phyloP scores from a whole-genome alignment of 176 grass and related monocot species.

The Lolium perenne region DNA sequence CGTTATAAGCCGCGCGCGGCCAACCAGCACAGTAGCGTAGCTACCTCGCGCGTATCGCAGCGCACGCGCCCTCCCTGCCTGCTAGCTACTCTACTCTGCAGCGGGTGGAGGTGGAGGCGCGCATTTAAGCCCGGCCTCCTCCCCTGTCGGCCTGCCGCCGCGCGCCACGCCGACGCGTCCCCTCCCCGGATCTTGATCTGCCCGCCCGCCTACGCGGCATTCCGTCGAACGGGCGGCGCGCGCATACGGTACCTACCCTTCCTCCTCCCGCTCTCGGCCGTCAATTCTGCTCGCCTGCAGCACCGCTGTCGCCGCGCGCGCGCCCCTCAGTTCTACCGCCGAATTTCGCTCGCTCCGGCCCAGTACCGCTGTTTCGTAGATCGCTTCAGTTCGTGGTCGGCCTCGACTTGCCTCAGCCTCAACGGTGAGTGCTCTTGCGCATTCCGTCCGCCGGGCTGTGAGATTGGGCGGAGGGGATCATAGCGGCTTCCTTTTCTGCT shows the following conservation, averaged over 20 bases:
- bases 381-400: background rate
- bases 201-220: background rate
- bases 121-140: conserved; percentile 42
- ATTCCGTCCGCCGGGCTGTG: conserved; percentile 24
- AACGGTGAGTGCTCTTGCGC: too few species aligned
- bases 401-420: background rate
- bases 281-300: too few species aligned
- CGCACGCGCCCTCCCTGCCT: background rate
- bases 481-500: background rate
- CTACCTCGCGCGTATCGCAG: background rate
- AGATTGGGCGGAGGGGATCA: background rate
- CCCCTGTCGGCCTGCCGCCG: background rate
- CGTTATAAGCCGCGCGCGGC: conserved; percentile 41
- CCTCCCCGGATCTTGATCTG: conserved; percentile 50
- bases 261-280: too few species aligned
- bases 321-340: too few species aligned
- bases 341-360: too few species aligned
- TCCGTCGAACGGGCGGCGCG: conserved; percentile 9
- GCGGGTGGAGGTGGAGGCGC: background rate
- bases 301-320: too few species aligned
- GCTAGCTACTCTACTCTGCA: background rate
- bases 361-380: too few species aligned
- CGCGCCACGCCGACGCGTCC: background rate
- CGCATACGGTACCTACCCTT: background rate
- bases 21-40: conserved; percentile 4